A percentile compares a stretch with the other conserved stretches of the same genome.
These are phyloP conservation scores for Psilocybe tampanensis DNA, from an alignment of 768 basidiomycete species.

Conservation along the genomic window DNA sequence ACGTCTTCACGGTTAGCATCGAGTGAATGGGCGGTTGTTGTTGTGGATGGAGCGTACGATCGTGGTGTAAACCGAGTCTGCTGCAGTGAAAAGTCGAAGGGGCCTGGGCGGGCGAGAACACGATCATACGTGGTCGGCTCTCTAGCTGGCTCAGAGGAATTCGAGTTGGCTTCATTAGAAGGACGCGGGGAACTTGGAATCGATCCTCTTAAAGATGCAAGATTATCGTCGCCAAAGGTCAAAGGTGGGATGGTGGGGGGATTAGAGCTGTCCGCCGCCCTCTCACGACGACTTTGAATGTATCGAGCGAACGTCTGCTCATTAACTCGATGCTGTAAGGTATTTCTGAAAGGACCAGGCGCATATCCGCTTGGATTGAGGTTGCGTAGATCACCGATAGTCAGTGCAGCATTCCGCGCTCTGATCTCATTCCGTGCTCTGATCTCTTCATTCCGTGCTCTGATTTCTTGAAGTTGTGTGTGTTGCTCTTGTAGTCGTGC, in stretches of 20 bases:
- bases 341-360: slow-evolving; percentile 51
- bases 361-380: slow-evolving; percentile 28
- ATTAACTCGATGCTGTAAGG: slow-evolving; percentile 38
- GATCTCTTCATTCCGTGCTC: too few species aligned
- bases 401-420: background rate
- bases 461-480: too few species aligned
- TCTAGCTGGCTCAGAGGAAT: background rate
- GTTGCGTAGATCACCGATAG: background rate
- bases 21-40: background rate
- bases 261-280: slow-evolving; percentile 5
- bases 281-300: background rate
- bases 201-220: background rate
- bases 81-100: too few species aligned
- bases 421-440: too few species aligned
- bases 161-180: background rate
- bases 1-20: background rate
- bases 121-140: background rate
- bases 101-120: background rate
- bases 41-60: background rate
- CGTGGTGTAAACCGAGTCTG: background rate
- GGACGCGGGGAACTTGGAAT: background rate
- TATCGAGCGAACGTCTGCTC: slow-evolving; percentile 14
- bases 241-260: slow-evolving; percentile 41
- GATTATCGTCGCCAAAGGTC: slow-evolving; percentile 32
- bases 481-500: too few species aligned